phyloP scores from a whole-genome alignment of 805 yeast species.

The Saturnispora silvae region DNA sequence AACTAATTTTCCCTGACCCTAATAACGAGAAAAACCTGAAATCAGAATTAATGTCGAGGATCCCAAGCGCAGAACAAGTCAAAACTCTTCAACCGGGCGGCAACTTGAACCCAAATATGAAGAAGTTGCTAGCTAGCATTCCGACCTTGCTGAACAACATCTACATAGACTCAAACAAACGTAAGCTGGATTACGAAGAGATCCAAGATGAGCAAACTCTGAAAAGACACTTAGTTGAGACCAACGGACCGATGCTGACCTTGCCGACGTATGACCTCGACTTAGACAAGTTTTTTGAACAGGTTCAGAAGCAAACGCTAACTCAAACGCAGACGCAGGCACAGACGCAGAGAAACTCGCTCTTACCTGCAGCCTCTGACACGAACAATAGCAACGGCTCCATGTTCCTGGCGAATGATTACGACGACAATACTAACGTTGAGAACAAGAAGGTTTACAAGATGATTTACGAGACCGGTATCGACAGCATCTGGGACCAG shows the following conservation, averaged over 20 bases:
- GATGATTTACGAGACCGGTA: conserved; percentile 51
- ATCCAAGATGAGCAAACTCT: conserved; percentile 4
- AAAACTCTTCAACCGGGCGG: conserved; percentile 26
- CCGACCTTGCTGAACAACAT: conserved; percentile 17
- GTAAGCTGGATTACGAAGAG: background rate
- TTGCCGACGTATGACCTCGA: conserved; percentile 29
- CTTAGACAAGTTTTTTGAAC: conserved; percentile 38
- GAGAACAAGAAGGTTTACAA: conserved; percentile 53
- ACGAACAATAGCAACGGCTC: no score
- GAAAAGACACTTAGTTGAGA: background rate
- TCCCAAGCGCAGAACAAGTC: conserved; percentile 22
- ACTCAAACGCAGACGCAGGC: no score
- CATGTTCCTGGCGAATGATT: background rate
- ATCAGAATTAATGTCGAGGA: conserved; percentile 17
- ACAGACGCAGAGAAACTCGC: no score
- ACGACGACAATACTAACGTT: conserved; percentile 1
- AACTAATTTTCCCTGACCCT: conserved; percentile 35
- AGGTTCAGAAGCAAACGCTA: conserved; percentile 27
- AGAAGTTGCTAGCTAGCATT: conserved; percentile 28
- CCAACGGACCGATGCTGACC: conserved; percentile 8
- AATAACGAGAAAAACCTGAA: conserved; percentile 12
- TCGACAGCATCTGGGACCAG: conserved; percentile 62
- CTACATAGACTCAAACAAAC: conserved; percentile 1
- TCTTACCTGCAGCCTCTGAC: no score
- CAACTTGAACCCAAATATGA: conserved; percentile 30